Evolutionary conservation across 2,329 filamentous ascomycete species (phyloP).

Genomic region (Ophiosphaerella narmari): DNA sequence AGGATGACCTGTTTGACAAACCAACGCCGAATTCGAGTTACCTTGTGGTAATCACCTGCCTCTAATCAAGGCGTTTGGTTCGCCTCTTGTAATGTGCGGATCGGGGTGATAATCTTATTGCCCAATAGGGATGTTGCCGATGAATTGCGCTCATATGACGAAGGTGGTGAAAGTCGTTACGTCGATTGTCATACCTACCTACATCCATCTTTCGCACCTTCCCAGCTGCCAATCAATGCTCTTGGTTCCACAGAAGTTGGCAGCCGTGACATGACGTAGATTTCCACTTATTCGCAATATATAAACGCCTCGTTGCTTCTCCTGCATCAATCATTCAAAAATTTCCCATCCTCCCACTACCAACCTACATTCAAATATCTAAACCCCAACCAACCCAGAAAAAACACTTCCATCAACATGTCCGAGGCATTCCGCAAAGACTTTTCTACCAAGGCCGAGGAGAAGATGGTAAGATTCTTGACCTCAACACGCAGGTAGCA

Average conservation of each 20-base stretch:
- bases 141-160: constrained; percentile 1
- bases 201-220: neutral
- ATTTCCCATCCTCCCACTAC: constrained; percentile 13
- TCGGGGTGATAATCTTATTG: too few species aligned
- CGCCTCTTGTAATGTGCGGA: too few species aligned
- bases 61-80: too few species aligned
- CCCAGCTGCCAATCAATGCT: constrained; percentile 7
- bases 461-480: constrained; percentile 46
- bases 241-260: constrained; percentile 9
- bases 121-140: too few species aligned
- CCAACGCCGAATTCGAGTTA: too few species aligned
- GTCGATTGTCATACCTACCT: constrained; percentile 3
- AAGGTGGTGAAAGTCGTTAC: constrained; percentile 1
- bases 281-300: constrained; percentile 7
- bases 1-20: too few species aligned
- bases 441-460: constrained; percentile 59
- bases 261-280: constrained; percentile 32
- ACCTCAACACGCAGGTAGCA: neutral
- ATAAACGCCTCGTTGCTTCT: constrained; percentile 21
- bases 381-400: constrained; percentile 21
- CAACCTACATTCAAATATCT: constrained; percentile 9
- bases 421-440: constrained; percentile 67
- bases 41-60: too few species aligned
- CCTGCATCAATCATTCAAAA: constrained; percentile 13
- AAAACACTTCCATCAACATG: constrained; percentile 50